Base-by-base conservation (phyloP, 208 protist species). In the Leishmania turanica region DNA sequence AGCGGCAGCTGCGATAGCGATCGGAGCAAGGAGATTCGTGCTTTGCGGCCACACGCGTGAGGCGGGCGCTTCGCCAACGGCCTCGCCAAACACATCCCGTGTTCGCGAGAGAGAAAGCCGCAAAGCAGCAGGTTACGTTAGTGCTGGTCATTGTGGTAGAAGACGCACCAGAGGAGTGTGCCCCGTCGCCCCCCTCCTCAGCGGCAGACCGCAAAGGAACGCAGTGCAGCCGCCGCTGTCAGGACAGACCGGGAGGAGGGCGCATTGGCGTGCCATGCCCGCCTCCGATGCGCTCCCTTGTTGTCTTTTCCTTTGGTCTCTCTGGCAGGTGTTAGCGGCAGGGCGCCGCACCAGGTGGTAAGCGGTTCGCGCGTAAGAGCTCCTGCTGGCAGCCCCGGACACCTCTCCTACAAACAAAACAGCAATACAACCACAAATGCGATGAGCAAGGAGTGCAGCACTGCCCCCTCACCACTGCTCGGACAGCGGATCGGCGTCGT, bases 401-500 rank as follows among this genome's bases (percentile, higher is more conserved):
- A 31, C 62, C 2, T 40, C 31, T 68, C 31, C 2, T 5, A 68
- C 21, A 45, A 56, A 1, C 15, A 64, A 21, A 86, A 11, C 31
- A 68, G 69, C 80, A 69, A 79, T 34, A 31, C 21, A 72, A 37
- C 19, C 21, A 51, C 68, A 31, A 49, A 49, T 42, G 40, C 6
- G 40, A 51, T 11, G 40, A 27, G 40, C 21, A 47, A 51, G 40
- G 19, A 72, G 34, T 31, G n/a, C 31, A 19, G 51, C 15, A 7
- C 6, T 6, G 24, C 2, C 37, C 15, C 24, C 21, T 86, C 66
- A 93, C 89, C 87, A 91, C 75, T 87, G 86, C 74, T 95, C 90
- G 3, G 90, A 90, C 17, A 91, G 83, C 19, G 92, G 89, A 71
- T 96, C 83, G 62, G 82, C 83, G 69, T 97, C 93, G 79, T 97